Evolutionary conservation across 139 green algal genomes (phyloP).

Genomic region (Micractinium sp.): DNA sequence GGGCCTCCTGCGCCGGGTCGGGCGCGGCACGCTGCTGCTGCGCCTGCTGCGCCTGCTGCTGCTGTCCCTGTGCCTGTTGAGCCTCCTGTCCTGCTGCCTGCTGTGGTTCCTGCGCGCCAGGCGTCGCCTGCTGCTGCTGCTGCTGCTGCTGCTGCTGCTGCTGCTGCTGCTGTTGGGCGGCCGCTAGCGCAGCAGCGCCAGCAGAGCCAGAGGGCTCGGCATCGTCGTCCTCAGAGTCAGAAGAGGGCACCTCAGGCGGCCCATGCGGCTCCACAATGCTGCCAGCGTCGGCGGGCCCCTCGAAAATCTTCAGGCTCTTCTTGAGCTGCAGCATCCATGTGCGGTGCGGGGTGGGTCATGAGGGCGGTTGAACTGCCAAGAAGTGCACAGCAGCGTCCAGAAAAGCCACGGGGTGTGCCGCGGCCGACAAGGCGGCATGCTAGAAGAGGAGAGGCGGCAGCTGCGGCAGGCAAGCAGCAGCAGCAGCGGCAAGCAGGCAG

Average conservation of each 20-base stretch:
- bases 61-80: background rate
- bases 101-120: background rate
- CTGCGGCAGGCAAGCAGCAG: background rate
- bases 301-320: constrained; percentile 32
- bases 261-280: background rate
- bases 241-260: background rate
- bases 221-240: background rate
- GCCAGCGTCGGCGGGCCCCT: background rate
- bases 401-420: too few relatives aligned
- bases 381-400: too few relatives aligned
- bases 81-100: background rate
- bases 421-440: too few relatives aligned
- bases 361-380: background rate
- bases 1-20: constrained; percentile 20
- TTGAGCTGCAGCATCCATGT: constrained; percentile 1
- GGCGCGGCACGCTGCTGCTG: background rate
- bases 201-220: background rate
- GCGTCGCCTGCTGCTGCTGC: background rate
- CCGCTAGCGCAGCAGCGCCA: background rate
- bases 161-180: background rate
- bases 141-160: background rate
- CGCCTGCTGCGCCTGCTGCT: background rate
- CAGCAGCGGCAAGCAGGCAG: background rate
- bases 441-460: too few relatives aligned
- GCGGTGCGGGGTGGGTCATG: background rate